A percentile compares a stretch with the other conserved stretches of the same genome.
These are phyloP conservation scores for Phaffia tasmanica DNA, from an alignment of 768 basidiomycete species.

Conservation along the genomic window DNA sequence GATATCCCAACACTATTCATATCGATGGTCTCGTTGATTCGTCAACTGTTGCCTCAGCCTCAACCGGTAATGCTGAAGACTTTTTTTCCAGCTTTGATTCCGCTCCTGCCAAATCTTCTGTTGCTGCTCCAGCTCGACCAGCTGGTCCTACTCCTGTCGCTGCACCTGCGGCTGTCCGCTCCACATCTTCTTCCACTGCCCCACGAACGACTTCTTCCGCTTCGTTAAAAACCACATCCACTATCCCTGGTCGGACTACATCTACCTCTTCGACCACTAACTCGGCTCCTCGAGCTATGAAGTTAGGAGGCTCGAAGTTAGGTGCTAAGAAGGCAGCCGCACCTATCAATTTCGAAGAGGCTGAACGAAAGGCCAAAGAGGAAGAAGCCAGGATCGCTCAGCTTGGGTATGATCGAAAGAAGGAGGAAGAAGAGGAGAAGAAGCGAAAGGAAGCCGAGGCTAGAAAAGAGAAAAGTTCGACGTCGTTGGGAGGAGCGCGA, in stretches of 20 bases:
- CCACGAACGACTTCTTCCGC: conserved; percentile 60
- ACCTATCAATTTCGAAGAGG: conserved; percentile 85
- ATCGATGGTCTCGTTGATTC: conserved; percentile 62
- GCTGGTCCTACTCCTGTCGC: conserved; percentile 36
- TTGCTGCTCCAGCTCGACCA: conserved; percentile 46
- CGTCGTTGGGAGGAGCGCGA: conserved; percentile 28
- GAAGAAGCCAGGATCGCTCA: conserved; percentile 88
- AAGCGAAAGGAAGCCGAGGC: conserved; percentile 49
- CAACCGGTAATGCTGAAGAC: conserved; percentile 61
- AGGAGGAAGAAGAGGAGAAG: conserved; percentile 73
- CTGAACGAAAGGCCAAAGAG: conserved; percentile 75
- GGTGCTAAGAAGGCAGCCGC: conserved; percentile 77
- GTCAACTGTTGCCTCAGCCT: conserved; percentile 35
- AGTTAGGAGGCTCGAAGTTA: conserved; percentile 51
- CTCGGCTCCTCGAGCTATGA: conserved; percentile 37
- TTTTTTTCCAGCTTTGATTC: conserved; percentile 98
- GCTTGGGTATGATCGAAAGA: conserved; percentile 76
- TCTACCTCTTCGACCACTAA: conserved; percentile 1
- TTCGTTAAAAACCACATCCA: conserved; percentile 40
- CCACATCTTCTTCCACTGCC: conserved; percentile 33
- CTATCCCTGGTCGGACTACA: conserved; percentile 3
- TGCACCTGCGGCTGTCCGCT: conserved; percentile 25
- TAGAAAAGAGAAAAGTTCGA: conserved; percentile 35
- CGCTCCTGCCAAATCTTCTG: conserved; percentile 38
- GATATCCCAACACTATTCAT: conserved; percentile 61